A percentile compares a stretch with the other conserved stretches of the same genome.
Conservation (phyloP, 1,139 yeast genomes). For the Yamadazyma pseudoaaseri region DNA sequence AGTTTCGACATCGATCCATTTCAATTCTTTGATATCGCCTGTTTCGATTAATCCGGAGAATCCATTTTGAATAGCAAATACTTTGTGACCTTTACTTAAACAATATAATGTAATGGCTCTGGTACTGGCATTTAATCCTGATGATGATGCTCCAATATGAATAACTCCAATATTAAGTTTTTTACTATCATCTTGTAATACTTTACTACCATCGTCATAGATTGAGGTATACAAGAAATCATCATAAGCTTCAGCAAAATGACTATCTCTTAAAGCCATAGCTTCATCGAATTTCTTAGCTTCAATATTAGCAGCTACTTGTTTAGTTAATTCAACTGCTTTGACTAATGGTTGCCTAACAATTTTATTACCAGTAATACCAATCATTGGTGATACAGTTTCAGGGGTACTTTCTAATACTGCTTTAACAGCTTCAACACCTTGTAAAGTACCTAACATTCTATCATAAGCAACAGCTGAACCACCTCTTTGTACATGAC, state of each 20-base stretch:
- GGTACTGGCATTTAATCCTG: conserved; percentile 92
- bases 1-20: conserved; percentile 85
- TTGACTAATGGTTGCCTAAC: conserved; percentile 69
- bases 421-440: conserved; percentile 81
- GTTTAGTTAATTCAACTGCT: conserved; percentile 67
- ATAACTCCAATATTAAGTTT: conserved; percentile 74
- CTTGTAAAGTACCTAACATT: conserved; percentile 73
- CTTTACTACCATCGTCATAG: conserved; percentile 61
- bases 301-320: conserved; percentile 67
- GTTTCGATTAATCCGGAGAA: conserved; percentile 86
- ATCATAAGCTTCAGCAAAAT: conserved; percentile 74
- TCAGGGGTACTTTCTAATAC: conserved; percentile 67
- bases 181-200: conserved; percentile 50
- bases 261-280: conserved; percentile 76
- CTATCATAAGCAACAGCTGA: conserved; percentile 81
- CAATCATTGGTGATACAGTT: conserved; percentile 77
- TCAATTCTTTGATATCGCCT: conserved; percentile 69
- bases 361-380: conserved; percentile 68
- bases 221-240: conserved; percentile 70
- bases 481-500: conserved; percentile 88
- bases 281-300: conserved; percentile 62
- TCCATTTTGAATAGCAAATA: conserved; percentile 87
- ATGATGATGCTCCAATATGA: conserved; percentile 96
- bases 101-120: conserved; percentile 91
- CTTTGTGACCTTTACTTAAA: conserved; percentile 84